Conservation (phyloP, 1,284 basidiomycete genomes). For the Cystobasidium pallidum region DNA sequence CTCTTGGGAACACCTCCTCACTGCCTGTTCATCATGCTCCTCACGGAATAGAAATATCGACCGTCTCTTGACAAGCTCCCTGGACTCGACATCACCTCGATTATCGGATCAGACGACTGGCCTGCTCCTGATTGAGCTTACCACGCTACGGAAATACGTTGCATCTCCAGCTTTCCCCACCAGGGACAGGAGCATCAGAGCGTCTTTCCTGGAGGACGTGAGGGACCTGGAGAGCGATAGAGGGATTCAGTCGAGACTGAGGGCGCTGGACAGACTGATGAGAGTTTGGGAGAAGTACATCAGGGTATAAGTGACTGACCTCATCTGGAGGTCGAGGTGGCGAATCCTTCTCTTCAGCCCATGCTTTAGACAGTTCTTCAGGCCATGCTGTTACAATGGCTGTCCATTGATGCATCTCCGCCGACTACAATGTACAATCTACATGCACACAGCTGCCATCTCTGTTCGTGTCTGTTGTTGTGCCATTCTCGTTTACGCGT, state of each 20-base stretch:
- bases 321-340: neutral
- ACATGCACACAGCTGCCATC: no score
- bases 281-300: slow-evolving; percentile 29
- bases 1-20: neutral
- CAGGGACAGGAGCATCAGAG: slow-evolving; percentile 61
- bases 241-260: slow-evolving; percentile 23
- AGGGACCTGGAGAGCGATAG: slow-evolving; percentile 71
- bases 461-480: neutral
- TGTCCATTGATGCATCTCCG: no score
- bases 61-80: slow-evolving; percentile 47
- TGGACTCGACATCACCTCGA: slow-evolving; percentile 58
- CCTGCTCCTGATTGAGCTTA: slow-evolving; percentile 59
- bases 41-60: slow-evolving; percentile 57
- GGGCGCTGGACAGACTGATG: slow-evolving; percentile 27
- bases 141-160: slow-evolving; percentile 57
- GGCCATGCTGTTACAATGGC: no score
- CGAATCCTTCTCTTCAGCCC: neutral
- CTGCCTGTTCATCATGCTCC: slow-evolving; percentile 47
- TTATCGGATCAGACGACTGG: slow-evolving; percentile 58
- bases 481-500: slow-evolving; percentile 1
- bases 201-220: slow-evolving; percentile 83
- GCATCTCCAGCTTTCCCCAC: slow-evolving; percentile 51
- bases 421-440: no score
- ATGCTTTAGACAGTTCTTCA: no score
- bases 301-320: neutral